These are phyloP conservation scores for Serendipita sp. DNA, from an alignment of 768 basidiomycete genomes.

Conservation along the genomic window DNA sequence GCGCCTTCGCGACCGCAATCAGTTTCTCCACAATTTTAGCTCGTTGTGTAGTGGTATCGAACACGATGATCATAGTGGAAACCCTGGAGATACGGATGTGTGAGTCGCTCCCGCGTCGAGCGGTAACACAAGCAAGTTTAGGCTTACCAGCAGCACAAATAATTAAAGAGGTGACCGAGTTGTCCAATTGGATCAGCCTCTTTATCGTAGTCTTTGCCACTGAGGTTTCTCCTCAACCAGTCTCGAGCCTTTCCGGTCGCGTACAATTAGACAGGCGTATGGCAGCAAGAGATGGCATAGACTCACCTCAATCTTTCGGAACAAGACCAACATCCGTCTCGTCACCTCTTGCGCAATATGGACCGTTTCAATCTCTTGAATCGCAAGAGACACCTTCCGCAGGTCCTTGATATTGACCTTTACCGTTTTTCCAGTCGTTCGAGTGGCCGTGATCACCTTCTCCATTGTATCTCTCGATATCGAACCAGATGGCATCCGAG, in stretches of 20 bases:
- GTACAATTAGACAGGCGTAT: neutral
- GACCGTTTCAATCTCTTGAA: slow-evolving; percentile 39
- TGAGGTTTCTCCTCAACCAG: slow-evolving; percentile 68
- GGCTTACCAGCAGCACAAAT: slow-evolving; percentile 3
- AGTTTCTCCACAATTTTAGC: slow-evolving; percentile 80
- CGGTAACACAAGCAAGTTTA: neutral
- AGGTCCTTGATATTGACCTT: slow-evolving; percentile 53
- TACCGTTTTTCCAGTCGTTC: slow-evolving; percentile 16
- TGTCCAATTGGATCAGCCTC: slow-evolving; percentile 53
- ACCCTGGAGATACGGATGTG: slow-evolving; percentile 39
- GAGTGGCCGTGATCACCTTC: neutral
- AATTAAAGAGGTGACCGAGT: slow-evolving; percentile 32
- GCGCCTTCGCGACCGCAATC: slow-evolving; percentile 61
- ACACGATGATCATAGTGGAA: slow-evolving; percentile 75
- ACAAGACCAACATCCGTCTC: slow-evolving; percentile 47
- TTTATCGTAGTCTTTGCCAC: slow-evolving; percentile 46
- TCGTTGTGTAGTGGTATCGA: slow-evolving; percentile 58
- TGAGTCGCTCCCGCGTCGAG: neutral
- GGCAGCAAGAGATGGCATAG: slow-evolving; percentile 1
- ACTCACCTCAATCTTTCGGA: slow-evolving; percentile 60
- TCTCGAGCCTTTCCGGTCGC: slow-evolving; percentile 53
- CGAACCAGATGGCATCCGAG: slow-evolving; percentile 17
- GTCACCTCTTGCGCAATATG: slow-evolving; percentile 81
- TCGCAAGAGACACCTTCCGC: slow-evolving; percentile 37
- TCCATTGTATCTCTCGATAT: slow-evolving; percentile 16